These are phyloP conservation scores for Tuber brumale DNA, from an alignment of 495 filamentous ascomycete genomes.

Conservation along the genomic window DNA sequence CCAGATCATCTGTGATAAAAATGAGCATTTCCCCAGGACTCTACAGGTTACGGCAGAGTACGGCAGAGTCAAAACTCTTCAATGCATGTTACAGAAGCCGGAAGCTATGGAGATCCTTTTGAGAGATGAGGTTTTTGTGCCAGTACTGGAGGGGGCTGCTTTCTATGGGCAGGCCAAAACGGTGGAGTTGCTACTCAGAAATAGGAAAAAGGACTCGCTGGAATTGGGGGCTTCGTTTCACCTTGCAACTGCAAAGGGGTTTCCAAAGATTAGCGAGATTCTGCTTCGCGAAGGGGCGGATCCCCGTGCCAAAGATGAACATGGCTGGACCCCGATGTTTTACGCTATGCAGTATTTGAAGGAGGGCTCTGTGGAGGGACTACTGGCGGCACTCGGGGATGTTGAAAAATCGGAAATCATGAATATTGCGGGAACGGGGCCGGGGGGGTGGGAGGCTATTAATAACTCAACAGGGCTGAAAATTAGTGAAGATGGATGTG, in stretches of 20 bases:
- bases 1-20: not conserved
- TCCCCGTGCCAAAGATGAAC: not conserved
- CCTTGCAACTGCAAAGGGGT: slow-evolving; percentile 8
- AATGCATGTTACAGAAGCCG: not conserved
- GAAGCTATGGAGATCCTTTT: not conserved
- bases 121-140: not conserved
- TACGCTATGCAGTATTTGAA: slow-evolving; percentile 15
- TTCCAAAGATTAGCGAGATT: not conserved
- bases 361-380: not conserved
- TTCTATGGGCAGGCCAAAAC: not conserved
- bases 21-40: not conserved
- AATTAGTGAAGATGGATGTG: slow-evolving; percentile 10
- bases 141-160: slow-evolving; percentile 5
- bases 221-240: slow-evolving; percentile 4
- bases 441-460: not conserved
- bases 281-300: slow-evolving; percentile 11
- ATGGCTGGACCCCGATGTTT: slow-evolving; percentile 15
- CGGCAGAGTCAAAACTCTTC: slow-evolving; percentile 4
- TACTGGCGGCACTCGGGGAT: not conserved
- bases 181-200: slow-evolving; percentile 5
- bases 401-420: not conserved
- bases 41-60: not conserved
- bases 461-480: not conserved
- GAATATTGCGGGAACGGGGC: not conserved
- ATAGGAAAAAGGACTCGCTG: not conserved